Evolutionary conservation across 192 early-diverging fungal genomes (phyloP).

Genomic region (Kickxella alabastrina): DNA sequence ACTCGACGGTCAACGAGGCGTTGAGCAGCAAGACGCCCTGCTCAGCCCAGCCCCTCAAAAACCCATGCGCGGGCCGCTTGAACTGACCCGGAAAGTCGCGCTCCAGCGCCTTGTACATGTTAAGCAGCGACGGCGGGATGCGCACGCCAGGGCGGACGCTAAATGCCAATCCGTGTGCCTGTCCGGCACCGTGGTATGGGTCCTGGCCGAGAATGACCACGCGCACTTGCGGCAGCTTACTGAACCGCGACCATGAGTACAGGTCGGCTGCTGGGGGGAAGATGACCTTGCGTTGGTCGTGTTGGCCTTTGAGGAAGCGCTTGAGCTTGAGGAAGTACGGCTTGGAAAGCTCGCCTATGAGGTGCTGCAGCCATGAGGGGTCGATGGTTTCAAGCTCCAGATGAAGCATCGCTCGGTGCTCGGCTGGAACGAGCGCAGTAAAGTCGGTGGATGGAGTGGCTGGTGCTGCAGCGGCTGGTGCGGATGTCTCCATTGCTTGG

Average conservation of each 20-base stretch:
- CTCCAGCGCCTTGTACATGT: slow-evolving; percentile 84
- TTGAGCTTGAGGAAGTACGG: slow-evolving; percentile 63
- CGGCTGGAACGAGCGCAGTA: neutral
- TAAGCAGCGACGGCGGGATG: slow-evolving; percentile 81
- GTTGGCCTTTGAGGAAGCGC: slow-evolving; percentile 59
- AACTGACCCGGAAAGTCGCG: slow-evolving; percentile 67
- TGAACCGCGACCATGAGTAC: slow-evolving; percentile 80
- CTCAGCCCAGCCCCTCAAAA: slow-evolving; percentile 74
- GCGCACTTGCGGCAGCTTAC: slow-evolving; percentile 61
- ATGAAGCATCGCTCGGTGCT: slow-evolving; percentile 16
- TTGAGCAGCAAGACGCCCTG: slow-evolving; percentile 91
- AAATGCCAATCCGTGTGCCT: slow-evolving; percentile 91
- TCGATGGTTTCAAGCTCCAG: slow-evolving; percentile 72
- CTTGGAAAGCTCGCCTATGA: slow-evolving; percentile 60
- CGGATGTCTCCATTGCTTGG: no score
- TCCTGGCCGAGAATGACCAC: slow-evolving; percentile 96
- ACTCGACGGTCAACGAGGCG: slow-evolving; percentile 79
- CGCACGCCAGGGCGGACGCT: slow-evolving; percentile 76
- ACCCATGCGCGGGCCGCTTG: slow-evolving; percentile 68
- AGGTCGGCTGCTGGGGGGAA: slow-evolving; percentile 73
- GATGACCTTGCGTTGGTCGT: slow-evolving; percentile 50
- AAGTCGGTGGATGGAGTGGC: no score
- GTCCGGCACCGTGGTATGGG: slow-evolving; percentile 66
- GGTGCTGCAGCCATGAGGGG: slow-evolving; percentile 64
- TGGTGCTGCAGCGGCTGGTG: no score